A percentile compares a stretch with the other conserved stretches of the same genome.
Evolutionary conservation across 257 asterid genomes (phyloP).

Genomic region (Solanum piurae): DNA sequence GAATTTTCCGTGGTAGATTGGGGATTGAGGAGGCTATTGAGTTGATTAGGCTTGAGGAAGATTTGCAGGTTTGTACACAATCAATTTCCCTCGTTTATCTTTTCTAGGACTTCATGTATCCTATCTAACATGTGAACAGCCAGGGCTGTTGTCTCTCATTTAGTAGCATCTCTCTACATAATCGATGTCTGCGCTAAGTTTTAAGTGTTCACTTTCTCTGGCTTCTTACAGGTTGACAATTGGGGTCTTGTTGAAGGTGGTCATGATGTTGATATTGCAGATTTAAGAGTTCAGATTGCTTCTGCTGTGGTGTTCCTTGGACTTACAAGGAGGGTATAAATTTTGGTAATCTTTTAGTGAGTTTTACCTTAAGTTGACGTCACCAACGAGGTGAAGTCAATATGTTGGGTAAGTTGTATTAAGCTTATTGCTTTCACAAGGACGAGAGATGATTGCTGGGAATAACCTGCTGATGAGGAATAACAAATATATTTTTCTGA

Average conservation of each 20-base stretch:
- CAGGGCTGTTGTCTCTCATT: background rate
- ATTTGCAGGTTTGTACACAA: constrained; percentile 49
- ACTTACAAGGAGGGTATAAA: constrained; percentile 48
- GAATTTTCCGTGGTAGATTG: constrained; percentile 47
- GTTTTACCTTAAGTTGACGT: background rate
- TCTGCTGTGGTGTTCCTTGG: constrained; percentile 83
- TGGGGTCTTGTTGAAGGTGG: constrained; percentile 99
- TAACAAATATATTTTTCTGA: background rate
- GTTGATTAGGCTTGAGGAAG: constrained; percentile 90
- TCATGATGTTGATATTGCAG: constrained; percentile 94
- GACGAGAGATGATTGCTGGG: background rate
- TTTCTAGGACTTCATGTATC: background rate
- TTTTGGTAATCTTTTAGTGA: background rate
- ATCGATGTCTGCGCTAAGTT: background rate
- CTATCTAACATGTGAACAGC: background rate
- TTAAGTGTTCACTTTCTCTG: background rate
- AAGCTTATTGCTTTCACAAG: background rate
- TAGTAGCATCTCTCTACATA: background rate
- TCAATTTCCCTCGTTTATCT: background rate
- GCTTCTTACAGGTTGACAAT: constrained; percentile 29
- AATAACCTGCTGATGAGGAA: background rate
- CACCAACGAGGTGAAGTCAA: background rate
- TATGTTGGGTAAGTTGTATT: background rate
- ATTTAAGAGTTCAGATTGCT: constrained; percentile 75
- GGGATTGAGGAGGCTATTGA: constrained; percentile 74